These are phyloP conservation scores for Leccinellum albellum DNA, from an alignment of 768 basidiomycete genomes.

Conservation along the genomic window DNA sequence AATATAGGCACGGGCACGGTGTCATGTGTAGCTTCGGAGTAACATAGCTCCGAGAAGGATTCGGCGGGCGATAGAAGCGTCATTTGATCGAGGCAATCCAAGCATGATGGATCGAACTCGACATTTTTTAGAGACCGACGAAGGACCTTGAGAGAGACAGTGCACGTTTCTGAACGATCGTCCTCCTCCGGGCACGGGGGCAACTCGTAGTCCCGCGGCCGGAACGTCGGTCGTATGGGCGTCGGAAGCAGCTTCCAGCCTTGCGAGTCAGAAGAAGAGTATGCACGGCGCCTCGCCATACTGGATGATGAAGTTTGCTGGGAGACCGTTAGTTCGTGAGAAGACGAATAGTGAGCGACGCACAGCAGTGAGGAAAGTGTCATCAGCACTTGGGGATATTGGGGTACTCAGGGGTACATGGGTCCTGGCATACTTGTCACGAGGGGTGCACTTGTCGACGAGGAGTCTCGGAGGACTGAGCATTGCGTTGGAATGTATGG, in stretches of 20 bases:
- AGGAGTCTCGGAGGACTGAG: conserved; percentile 25
- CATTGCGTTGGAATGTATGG: conserved; percentile 9
- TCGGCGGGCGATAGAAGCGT: conserved; percentile 38
- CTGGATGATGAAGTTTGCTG: conserved; percentile 16
- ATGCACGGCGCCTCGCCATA: conserved; percentile 27
- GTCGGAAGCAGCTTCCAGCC: conserved; percentile 32
- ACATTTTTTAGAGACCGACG: conserved; percentile 34
- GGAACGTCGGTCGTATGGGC: conserved; percentile 32
- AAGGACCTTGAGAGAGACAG: conserved; percentile 30
- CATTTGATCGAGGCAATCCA: conserved; percentile 41
- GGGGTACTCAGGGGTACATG: conserved; percentile 27
- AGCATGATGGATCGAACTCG: conserved; percentile 39
- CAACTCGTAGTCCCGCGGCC: conserved; percentile 32
- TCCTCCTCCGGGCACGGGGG: conserved; percentile 30
- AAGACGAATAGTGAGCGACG: neutral
- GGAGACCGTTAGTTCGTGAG: neutral
- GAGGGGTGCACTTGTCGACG: conserved; percentile 33
- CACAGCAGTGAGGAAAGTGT: conserved; percentile 23
- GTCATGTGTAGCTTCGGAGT: conserved; percentile 38
- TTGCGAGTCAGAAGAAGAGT: conserved; percentile 32
- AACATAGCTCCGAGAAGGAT: conserved; percentile 43
- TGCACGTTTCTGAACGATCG: conserved; percentile 22
- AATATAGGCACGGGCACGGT: conserved; percentile 24
- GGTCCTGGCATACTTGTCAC: conserved; percentile 32
- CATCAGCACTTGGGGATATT: conserved; percentile 27